Percentiles rank a stretch among this genome's conserved stretches.
Conservation (phyloP, 257 asterid genomes). For the Solanum chilense region DNA sequence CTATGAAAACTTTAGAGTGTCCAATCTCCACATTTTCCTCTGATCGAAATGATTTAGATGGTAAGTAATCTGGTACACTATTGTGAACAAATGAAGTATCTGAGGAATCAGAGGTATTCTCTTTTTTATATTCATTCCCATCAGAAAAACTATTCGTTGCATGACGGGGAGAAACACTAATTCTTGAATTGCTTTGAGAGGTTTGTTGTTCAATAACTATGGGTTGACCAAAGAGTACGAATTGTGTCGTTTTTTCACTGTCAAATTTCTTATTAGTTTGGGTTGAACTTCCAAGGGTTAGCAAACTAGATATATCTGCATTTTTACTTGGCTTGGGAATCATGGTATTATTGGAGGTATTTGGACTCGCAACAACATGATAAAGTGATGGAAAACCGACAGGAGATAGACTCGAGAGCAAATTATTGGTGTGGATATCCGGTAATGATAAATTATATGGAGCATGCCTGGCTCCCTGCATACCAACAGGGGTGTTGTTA, state of each 20-base stretch:
- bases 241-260: constrained; percentile 29
- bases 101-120: constrained; percentile 36
- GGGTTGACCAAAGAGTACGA: constrained; percentile 58
- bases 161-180: constrained; percentile 20
- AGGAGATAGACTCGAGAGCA: constrained; percentile 30
- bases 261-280: constrained; percentile 7
- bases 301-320: constrained; percentile 41
- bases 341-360: constrained; percentile 10
- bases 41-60: constrained; percentile 23
- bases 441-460: constrained; percentile 52
- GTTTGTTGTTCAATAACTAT: constrained; percentile 53
- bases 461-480: constrained; percentile 99
- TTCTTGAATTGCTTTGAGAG: constrained; percentile 33
- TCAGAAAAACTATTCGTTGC: constrained; percentile 31
- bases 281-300: constrained; percentile 42
- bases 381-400: constrained; percentile 21
- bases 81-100: constrained; percentile 22
- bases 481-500: constrained; percentile 77
- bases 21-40: constrained; percentile 33
- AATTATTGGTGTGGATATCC: not conserved
- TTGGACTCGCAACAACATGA: constrained; percentile 9
- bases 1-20: constrained; percentile 72
- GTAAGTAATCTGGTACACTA: constrained; percentile 15
- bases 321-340: constrained; percentile 13
- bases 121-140: constrained; percentile 24